Evolutionary conservation across 495 filamentous ascomycete species (phyloP).

Genomic region (Penicillium waksmanii): DNA sequence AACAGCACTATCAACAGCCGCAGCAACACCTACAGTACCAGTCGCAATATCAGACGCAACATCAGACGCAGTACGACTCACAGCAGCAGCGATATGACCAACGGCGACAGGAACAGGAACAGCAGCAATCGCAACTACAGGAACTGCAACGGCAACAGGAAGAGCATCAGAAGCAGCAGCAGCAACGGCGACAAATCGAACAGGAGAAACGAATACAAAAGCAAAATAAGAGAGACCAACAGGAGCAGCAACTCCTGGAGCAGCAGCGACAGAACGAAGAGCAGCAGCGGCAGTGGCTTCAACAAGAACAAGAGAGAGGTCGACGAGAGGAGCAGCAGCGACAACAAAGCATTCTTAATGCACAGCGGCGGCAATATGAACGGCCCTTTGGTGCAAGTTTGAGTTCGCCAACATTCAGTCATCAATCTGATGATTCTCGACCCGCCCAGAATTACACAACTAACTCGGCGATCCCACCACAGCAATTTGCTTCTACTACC

Average conservation of each 20-base stretch:
- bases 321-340: not conserved
- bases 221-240: not conserved
- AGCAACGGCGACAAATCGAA: not conserved
- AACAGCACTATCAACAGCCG: not conserved
- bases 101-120: not conserved
- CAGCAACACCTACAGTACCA: not conserved
- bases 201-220: not conserved
- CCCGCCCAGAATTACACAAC: not conserved
- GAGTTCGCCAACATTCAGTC: not conserved
- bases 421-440: not conserved
- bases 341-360: no score
- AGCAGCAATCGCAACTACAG: not conserved
- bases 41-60: not conserved
- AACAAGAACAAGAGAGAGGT: not conserved
- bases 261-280: conserved; percentile 3
- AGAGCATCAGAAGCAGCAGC: not conserved
- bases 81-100: not conserved
- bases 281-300: not conserved
- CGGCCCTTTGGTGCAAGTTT: not conserved
- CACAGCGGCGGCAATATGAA: conserved; percentile 10
- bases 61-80: not conserved
- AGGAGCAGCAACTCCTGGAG: not conserved
- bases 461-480: not conserved
- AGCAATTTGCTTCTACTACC: not conserved
- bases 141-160: not conserved